These are phyloP conservation scores for Haplosporangium gracile DNA, from an alignment of 192 early-diverging fungal genomes.

Conservation along the genomic window DNA sequence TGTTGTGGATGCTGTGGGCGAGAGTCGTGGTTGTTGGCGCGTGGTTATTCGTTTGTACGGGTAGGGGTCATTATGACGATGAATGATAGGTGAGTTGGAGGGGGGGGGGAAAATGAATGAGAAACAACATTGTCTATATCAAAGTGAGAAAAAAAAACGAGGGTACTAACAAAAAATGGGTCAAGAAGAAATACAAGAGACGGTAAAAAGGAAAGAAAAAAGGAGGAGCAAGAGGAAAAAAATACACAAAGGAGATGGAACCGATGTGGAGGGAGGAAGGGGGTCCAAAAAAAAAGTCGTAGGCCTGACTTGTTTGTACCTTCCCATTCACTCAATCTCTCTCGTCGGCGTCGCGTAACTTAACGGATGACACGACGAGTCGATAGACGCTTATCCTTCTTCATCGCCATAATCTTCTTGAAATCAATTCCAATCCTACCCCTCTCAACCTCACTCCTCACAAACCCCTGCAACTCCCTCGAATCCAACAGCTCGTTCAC, in stretches of 20 bases:
- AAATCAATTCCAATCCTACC: constrained; percentile 27
- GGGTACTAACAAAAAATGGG: background rate
- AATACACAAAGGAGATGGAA: background rate
- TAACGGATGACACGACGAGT: constrained; percentile 7
- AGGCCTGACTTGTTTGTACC: background rate
- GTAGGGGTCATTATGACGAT: no score
- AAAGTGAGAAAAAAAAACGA: background rate
- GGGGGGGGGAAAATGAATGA: background rate
- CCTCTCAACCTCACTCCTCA: background rate
- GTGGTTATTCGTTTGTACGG: no score
- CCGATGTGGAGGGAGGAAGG: background rate
- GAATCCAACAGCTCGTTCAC: constrained; percentile 5
- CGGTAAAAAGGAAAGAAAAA: background rate
- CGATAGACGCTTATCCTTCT: background rate
- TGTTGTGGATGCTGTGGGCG: no score
- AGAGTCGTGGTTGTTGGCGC: no score
- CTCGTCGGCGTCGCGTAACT: background rate
- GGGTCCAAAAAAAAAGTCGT: background rate
- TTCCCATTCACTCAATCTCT: background rate
- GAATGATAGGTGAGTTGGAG: no score
- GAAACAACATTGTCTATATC: background rate
- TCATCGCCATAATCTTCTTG: constrained; percentile 13
- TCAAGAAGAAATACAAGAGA: background rate
- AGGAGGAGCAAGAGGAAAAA: background rate
- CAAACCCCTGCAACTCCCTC: background rate